A percentile compares a stretch with the other conserved stretches of the same genome.
phyloP scores from a whole-genome alignment of 352 stramenopile genomes.

The Phytophthora megakarya region DNA sequence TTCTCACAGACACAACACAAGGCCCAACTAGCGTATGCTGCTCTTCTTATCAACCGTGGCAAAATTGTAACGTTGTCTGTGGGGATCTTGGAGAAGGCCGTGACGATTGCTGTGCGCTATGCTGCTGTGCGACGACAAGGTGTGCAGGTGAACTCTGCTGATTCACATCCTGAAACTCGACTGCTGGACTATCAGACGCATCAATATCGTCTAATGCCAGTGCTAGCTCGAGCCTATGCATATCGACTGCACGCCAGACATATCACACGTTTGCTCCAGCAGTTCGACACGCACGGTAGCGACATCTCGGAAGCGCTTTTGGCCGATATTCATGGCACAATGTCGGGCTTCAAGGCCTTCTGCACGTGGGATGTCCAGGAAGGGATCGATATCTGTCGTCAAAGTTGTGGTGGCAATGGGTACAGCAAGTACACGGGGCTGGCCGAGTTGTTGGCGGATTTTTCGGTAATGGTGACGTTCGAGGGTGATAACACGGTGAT shows the following conservation, averaged over 20 bases:
- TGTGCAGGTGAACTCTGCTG: conserved; percentile 52
- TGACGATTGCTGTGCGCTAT: conserved; percentile 94
- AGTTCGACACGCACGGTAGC: conserved; percentile 82
- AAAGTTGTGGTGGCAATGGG: conserved; percentile 95
- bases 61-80: conserved; percentile 74
- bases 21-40: conserved; percentile 69
- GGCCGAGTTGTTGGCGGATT: conserved; percentile 90
- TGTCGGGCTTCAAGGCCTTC: conserved; percentile 95
- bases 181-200: conserved; percentile 96
- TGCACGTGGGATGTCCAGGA: conserved; percentile 87
- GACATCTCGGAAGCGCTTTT: conserved; percentile 76
- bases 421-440: conserved; percentile 93
- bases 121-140: conserved; percentile 92
- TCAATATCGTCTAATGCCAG: conserved; percentile 92
- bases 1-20: conserved; percentile 69
- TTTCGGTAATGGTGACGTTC: conserved; percentile 96
- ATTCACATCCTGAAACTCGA: conserved; percentile 75
- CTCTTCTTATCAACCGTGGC: conserved; percentile 77
- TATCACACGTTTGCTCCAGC: conserved; percentile 77
- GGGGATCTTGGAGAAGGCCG: conserved; percentile 89
- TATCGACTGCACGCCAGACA: conserved; percentile 93
- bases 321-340: conserved; percentile 94
- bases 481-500: conserved; percentile 98
- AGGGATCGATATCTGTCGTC: conserved; percentile 95
- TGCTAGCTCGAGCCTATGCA: conserved; percentile 90